phyloP scores from a whole-genome alignment of 345 rosid species.

The Salix viminalis region DNA sequence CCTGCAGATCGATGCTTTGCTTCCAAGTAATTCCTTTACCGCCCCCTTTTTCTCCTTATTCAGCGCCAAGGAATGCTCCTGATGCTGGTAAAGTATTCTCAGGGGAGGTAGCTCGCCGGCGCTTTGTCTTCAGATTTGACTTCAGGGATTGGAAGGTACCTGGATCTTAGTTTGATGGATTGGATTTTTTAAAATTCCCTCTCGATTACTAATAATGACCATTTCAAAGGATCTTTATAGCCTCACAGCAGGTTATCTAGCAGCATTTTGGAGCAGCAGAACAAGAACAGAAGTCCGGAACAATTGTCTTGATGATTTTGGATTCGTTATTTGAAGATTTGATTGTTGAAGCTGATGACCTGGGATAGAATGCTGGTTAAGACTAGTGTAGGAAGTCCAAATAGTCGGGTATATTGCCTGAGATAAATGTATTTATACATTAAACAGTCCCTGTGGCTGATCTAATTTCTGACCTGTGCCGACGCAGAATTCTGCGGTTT shows the following conservation, averaged over 20 bases:
- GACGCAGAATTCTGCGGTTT: constrained; percentile 23
- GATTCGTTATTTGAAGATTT: background rate
- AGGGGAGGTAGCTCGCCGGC: constrained; percentile 28
- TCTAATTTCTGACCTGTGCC: background rate
- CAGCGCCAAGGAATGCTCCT: constrained; percentile 48
- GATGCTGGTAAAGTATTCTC: constrained; percentile 31
- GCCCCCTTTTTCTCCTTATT: background rate
- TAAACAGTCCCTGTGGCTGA: background rate
- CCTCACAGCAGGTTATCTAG: background rate
- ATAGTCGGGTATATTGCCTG: background rate
- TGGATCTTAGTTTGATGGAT: background rate
- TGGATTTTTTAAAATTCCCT: background rate
- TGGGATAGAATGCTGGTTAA: background rate
- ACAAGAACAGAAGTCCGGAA: background rate
- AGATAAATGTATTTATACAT: background rate
- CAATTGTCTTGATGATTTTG: background rate
- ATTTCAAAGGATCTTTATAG: background rate
- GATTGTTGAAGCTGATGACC: background rate
- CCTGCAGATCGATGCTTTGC: background rate
- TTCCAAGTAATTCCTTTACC: background rate
- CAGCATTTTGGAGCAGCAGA: background rate
- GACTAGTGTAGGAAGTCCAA: background rate
- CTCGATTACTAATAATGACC: background rate
- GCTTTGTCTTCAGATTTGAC: constrained; percentile 47
- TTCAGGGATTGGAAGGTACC: constrained; percentile 46